Percentiles rank a stretch among this genome's conserved stretches.
These are phyloP conservation scores for Flaveria linearis DNA, from an alignment of 129 eudicot genomes.

Conservation along the genomic window DNA sequence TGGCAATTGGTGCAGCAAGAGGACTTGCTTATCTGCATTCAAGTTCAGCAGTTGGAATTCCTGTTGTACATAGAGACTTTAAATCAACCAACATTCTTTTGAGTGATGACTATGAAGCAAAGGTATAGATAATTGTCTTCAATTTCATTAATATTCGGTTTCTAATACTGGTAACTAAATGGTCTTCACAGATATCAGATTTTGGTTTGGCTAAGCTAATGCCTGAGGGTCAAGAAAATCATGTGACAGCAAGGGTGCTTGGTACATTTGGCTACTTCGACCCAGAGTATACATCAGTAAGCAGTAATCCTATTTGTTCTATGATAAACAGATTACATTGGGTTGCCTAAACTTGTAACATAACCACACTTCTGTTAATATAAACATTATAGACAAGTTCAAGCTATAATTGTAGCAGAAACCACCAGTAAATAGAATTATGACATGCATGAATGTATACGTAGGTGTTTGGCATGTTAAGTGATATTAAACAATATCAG, in stretches of 20 bases:
- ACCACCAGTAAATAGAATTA: no score
- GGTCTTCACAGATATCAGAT: slow-evolving; percentile 74
- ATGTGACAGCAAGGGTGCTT: slow-evolving; percentile 82
- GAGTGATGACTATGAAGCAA: slow-evolving; percentile 75
- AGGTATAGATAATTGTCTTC: slow-evolving; percentile 44
- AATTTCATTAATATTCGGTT: background rate
- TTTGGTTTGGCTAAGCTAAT: slow-evolving; percentile 94
- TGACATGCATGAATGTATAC: no score
- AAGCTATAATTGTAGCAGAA: no score
- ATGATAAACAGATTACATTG: background rate
- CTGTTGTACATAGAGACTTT: slow-evolving; percentile 94
- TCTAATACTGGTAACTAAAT: background rate
- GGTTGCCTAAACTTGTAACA: no score
- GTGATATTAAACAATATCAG: no score
- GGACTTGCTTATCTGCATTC: slow-evolving; percentile 99
- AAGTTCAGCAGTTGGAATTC: slow-evolving; percentile 90
- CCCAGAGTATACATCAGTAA: slow-evolving; percentile 95
- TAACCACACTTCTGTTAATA: no score
- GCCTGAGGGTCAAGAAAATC: slow-evolving; percentile 95
- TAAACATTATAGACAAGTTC: no score
- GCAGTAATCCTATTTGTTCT: slow-evolving; percentile 26
- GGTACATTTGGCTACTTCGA: slow-evolving; percentile 98
- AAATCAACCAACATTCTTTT: slow-evolving; percentile 95
- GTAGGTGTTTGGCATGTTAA: no score
- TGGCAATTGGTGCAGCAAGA: slow-evolving; percentile 95